phyloP scores from a whole-genome alignment of 2,329 filamentous ascomycete genomes.

The Xylariaceae sp. region DNA sequence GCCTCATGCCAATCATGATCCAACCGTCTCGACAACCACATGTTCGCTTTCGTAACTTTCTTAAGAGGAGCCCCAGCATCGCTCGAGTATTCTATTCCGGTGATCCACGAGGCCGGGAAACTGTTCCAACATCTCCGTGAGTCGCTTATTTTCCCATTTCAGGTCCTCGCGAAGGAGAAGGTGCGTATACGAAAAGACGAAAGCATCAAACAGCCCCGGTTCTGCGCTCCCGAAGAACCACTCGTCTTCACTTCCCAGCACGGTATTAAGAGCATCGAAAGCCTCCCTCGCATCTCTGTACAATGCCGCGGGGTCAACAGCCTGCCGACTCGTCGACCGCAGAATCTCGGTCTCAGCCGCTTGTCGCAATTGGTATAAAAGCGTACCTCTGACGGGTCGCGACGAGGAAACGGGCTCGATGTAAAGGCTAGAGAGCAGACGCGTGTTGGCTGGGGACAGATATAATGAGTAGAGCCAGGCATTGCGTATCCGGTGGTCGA shows the following conservation, averaged over 20 bases:
- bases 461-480: slow-evolving; percentile 90
- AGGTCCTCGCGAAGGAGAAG: slow-evolving; percentile 64
- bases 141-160: slow-evolving; percentile 59
- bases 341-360: slow-evolving; percentile 74
- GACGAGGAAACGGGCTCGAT: slow-evolving; percentile 60
- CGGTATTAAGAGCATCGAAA: slow-evolving; percentile 42
- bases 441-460: slow-evolving; percentile 63
- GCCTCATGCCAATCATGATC: background rate
- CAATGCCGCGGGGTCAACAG: slow-evolving; percentile 38
- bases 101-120: slow-evolving; percentile 64
- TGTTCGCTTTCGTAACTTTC: background rate
- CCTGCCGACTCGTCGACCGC: slow-evolving; percentile 44
- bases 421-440: slow-evolving; percentile 69
- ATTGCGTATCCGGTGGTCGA: slow-evolving; percentile 73
- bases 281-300: slow-evolving; percentile 44
- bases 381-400: slow-evolving; percentile 56
- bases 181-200: slow-evolving; percentile 85
- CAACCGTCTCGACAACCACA: background rate
- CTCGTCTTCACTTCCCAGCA: slow-evolving; percentile 36
- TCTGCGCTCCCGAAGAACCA: slow-evolving; percentile 48
- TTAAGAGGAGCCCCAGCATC: slow-evolving; percentile 40
- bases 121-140: slow-evolving; percentile 53
- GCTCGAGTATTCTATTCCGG: slow-evolving; percentile 51
- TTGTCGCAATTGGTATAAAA: slow-evolving; percentile 62
- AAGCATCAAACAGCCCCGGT: slow-evolving; percentile 80